These are phyloP conservation scores for Quercus wislizeni DNA, from an alignment of 306 rosid genomes.

Conservation along the genomic window DNA sequence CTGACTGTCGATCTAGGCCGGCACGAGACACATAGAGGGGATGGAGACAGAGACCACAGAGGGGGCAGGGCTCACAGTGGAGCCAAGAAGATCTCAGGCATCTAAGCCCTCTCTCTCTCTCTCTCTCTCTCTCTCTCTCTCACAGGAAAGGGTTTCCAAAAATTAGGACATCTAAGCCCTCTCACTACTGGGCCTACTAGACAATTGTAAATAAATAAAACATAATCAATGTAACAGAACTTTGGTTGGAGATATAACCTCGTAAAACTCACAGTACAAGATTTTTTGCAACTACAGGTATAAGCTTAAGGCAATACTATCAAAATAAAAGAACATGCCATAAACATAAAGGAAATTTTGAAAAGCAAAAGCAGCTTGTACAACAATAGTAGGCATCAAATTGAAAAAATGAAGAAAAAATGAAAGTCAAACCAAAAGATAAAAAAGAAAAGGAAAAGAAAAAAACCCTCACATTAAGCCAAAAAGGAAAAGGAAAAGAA, in stretches of 20 bases:
- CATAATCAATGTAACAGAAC: neutral
- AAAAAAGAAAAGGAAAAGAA: slow-evolving; percentile 1
- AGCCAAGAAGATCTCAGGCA: too few relatives aligned
- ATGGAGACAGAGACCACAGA: too few relatives aligned
- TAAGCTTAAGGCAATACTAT: neutral
- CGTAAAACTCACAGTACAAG: neutral
- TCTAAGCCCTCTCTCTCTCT: too few relatives aligned
- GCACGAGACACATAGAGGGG: too few relatives aligned
- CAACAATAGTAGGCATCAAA: neutral
- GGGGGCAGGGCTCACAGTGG: too few relatives aligned
- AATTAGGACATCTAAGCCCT: too few relatives aligned
- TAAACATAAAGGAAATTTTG: neutral
- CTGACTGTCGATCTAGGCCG: too few relatives aligned
- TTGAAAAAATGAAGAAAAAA: neutral
- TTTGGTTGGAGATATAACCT: neutral
- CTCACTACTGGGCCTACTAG: neutral
- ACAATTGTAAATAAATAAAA: neutral
- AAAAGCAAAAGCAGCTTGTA: neutral
- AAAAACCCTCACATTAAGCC: too few relatives aligned
- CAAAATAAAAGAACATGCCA: neutral
- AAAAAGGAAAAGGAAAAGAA: neutral
- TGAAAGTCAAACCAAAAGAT: slow-evolving; percentile 3
- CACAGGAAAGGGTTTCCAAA: too few relatives aligned
- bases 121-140: too few relatives aligned
- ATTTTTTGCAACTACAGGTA: neutral